Evolutionary conservation across 225 moss, liverwort and hornwort genomes (phyloP), one percentile per base, ranked within the genome.

Genomic region (Sphagnum contortum): DNA sequence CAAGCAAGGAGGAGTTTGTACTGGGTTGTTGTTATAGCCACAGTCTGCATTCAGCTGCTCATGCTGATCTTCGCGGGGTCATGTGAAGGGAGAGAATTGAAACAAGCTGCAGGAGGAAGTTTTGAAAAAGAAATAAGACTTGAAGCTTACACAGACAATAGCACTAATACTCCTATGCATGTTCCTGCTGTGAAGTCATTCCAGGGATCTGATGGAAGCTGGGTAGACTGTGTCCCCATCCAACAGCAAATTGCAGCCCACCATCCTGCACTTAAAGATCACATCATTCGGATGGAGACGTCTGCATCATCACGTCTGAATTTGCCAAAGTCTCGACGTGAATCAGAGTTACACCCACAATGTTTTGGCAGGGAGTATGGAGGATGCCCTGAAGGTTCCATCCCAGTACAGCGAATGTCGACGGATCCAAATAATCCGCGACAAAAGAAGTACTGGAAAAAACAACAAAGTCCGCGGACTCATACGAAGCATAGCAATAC

Each of bases 141-240:
- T 5, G 10, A 52, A 44, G 64, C 64, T 54, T 64, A 64, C 64
- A 64, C 51, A 29, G 53, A 64, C 45, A 29, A 29, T 1, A 53
- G 51, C 51, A 14, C 49, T 11, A 54, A 64, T 4, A 64, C 64
- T 45, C 10, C 51, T 54, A 64, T 50, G 44, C 64, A 64, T 64
- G 64, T 50, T 44, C 64, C 64, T 45, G 12, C 64, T n/a, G 64
- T 64, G 53, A 64, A 52, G 52, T 64, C 64, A 64, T 64, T 64
- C 51, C 50, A 6, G 50, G 64, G 52, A n/a, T 64, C 64, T 29
- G 64, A 64, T 64, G 64, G 64, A 64, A 45, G 64, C 51, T 64
- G 64, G 64, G 64, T 64, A 64, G 64, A 64, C 51, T 64, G 64
- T 64, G 64, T 64, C 64, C 64, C 50, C 29, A 11, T 64, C n/a